phyloP scores from a whole-genome alignment of 208 protist species.

The Trichomonas vaginalis region DNA sequence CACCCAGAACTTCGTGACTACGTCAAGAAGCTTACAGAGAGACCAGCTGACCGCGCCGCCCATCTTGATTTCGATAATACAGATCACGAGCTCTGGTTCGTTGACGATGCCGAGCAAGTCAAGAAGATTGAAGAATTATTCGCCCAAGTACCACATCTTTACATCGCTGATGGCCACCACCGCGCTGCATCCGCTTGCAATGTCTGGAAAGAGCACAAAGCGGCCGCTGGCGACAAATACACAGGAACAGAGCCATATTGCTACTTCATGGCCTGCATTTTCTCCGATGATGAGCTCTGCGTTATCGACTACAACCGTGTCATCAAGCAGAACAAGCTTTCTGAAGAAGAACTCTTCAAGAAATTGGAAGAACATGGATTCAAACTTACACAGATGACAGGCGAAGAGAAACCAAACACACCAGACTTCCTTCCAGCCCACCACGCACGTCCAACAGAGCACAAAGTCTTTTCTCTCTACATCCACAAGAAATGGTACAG shows the following conservation, averaged over 20 bases:
- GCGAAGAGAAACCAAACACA: neutral
- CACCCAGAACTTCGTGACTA: neutral
- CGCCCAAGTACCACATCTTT: neutral
- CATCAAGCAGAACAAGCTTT: neutral
- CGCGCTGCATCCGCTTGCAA: neutral
- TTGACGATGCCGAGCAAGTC: neutral
- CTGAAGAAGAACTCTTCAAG: neutral
- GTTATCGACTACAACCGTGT: slow-evolving; percentile 15
- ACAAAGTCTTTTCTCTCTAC: neutral
- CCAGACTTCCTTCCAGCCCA: neutral
- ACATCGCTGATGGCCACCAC: slow-evolving; percentile 17
- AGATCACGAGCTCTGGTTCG: neutral
- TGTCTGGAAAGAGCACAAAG: neutral
- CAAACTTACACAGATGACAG: neutral
- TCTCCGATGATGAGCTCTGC: neutral
- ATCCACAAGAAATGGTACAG: neutral
- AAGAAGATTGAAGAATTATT: neutral
- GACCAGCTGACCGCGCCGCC: neutral
- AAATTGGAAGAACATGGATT: neutral
- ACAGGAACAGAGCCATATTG: neutral
- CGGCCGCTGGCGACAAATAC: neutral
- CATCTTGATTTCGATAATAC: neutral
- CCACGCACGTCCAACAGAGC: neutral
- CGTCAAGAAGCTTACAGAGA: neutral
- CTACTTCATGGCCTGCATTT: slow-evolving; percentile 7